Evolutionary conservation across 2,329 filamentous ascomycete species (phyloP), one percentile per base, ranked within the genome.

Genomic region (Daldinia eschscholtzii): DNA sequence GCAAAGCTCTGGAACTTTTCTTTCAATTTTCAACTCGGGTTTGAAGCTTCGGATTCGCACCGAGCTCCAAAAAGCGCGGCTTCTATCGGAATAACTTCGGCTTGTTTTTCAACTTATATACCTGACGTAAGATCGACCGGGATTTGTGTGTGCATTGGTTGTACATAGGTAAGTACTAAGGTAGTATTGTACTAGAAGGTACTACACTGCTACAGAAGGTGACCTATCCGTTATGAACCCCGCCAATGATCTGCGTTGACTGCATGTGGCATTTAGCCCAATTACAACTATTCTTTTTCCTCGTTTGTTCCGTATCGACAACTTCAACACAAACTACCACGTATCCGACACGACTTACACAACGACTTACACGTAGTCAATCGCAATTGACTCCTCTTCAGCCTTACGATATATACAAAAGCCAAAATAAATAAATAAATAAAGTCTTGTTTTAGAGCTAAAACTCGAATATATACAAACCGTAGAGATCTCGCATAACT

Each of bases 51-150:
- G 52, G 59, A 42, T 61, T 48, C 48, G 28, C 18, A 23, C 44
- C 26, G 64, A 57, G 50, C 61, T 62, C 53, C 41, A 55, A 39
- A 53, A 33, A 50, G 39, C 56, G 59, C 41, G 57, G 58, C n/a
- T 63, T 23, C 33, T 26, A 13, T 46, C 70, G 70, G 70, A 41
- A 59, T 33, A 69, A 67, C 58, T 20, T 71, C 70, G 70, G 70
- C 61, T 64, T 33, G 18, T 52, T 26, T 26, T 13, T 26, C 20
- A 26, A 6, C 15, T 30, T 9, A 13, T 28, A n/a, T 20, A 26
- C 12, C 44, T 50, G 15, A 50, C 26, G n/a, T 50, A 13, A 52
- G 46, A 6, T 52, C 7, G 12, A 33, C 46, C 26, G 15, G 44
- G 23, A 52, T 50, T 50, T 5, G 30, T n/a, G 15, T 30, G 26